Evolutionary conservation across 495 filamentous ascomycete species (phyloP).

Genomic region (Penicillium lividum): DNA sequence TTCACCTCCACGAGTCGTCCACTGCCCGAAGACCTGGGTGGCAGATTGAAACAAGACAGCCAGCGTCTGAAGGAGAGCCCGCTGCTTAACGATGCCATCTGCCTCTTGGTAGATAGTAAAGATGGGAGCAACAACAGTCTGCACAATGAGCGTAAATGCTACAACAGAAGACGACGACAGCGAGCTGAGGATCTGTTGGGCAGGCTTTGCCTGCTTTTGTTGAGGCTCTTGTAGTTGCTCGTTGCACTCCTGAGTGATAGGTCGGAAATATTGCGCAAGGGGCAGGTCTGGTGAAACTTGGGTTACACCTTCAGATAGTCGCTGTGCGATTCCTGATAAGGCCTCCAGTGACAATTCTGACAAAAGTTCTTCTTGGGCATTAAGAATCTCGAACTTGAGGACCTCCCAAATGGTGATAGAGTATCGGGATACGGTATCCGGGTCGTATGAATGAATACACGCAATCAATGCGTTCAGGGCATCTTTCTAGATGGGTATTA

Average conservation of each 20-base stretch:
- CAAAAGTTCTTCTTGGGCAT: slow-evolving; percentile 70
- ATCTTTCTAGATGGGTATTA: slow-evolving; percentile 58
- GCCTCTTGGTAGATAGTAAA: slow-evolving; percentile 65
- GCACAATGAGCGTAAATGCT: slow-evolving; percentile 56
- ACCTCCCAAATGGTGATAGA: slow-evolving; percentile 72
- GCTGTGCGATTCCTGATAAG: slow-evolving; percentile 56
- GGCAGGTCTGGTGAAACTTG: slow-evolving; percentile 51
- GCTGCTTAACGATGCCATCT: slow-evolving; percentile 64
- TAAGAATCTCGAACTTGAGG: slow-evolving; percentile 75
- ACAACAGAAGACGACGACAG: slow-evolving; percentile 55
- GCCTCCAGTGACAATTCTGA: slow-evolving; percentile 60
- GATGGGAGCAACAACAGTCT: slow-evolving; percentile 58
- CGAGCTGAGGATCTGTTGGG: slow-evolving; percentile 61
- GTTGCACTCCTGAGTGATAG: slow-evolving; percentile 69
- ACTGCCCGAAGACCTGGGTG: slow-evolving; percentile 57
- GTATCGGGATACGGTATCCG: slow-evolving; percentile 64
- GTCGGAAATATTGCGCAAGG: slow-evolving; percentile 61
- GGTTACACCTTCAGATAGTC: slow-evolving; percentile 55
- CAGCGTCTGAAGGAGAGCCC: slow-evolving; percentile 66
- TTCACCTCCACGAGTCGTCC: slow-evolving; percentile 46
- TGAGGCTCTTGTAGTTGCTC: slow-evolving; percentile 74
- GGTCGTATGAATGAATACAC: slow-evolving; percentile 61
- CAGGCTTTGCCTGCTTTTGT: slow-evolving; percentile 71
- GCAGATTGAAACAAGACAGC: slow-evolving; percentile 59
- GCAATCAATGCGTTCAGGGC: slow-evolving; percentile 65